A percentile compares a stretch with the other conserved stretches of the same genome.
Conservation (phyloP, 345 rosid species). For the Arabis alpina region DNA sequence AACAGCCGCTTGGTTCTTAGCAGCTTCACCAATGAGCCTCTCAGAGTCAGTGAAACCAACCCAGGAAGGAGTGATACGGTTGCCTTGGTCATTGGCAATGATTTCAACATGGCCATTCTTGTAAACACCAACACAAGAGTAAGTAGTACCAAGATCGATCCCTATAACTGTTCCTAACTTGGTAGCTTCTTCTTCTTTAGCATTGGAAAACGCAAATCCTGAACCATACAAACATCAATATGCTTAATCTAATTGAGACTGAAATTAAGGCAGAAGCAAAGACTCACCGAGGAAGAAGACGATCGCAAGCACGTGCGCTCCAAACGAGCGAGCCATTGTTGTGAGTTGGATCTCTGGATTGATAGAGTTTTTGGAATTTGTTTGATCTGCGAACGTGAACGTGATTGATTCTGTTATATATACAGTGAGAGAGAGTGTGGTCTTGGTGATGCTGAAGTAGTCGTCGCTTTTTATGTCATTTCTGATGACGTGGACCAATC, state of each 20-base stretch:
- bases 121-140: conserved; percentile 58
- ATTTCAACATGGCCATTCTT: conserved; percentile 63
- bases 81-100: conserved; percentile 67
- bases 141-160: conserved; percentile 54
- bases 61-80: conserved; percentile 68
- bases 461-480: conserved; percentile 38
- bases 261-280: background rate
- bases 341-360: background rate
- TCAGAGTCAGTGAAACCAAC: conserved; percentile 61
- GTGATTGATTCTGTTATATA: too few relatives aligned
- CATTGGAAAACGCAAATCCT: conserved; percentile 58
- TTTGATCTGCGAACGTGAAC: too few relatives aligned
- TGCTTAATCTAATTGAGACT: too few relatives aligned
- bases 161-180: conserved; percentile 63
- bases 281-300: conserved; percentile 41
- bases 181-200: conserved; percentile 63
- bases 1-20: conserved; percentile 71
- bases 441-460: conserved; percentile 31
- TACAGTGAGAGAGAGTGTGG: too few relatives aligned
- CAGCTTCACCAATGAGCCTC: conserved; percentile 89
- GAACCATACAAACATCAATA: background rate
- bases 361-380: too few relatives aligned
- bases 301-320: conserved; percentile 37
- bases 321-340: conserved; percentile 41
- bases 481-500: conserved; percentile 40